Percentiles rank a stretch among this genome's conserved stretches.
Conservation (phyloP, 176 grass and related monocot species). For the Secale cereale region DNA sequence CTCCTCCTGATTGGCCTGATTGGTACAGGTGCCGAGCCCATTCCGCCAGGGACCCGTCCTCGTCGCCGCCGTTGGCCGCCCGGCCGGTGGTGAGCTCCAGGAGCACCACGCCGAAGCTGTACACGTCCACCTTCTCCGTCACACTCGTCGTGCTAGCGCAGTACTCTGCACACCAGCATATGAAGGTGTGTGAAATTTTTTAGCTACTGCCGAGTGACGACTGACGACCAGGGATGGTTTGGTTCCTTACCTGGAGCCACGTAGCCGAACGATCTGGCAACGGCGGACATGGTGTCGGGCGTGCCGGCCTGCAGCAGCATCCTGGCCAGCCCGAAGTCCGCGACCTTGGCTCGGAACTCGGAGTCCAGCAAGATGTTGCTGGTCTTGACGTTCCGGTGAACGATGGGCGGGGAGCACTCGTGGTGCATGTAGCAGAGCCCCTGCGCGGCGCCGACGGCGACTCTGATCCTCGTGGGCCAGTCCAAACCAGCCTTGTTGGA, state of each 20-base stretch:
- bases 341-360: conserved; percentile 56
- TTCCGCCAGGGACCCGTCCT: conserved; percentile 49
- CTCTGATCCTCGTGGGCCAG: conserved; percentile 60
- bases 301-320: conserved; percentile 48
- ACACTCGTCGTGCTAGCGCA: conserved; percentile 52
- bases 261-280: conserved; percentile 80
- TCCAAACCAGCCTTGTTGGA: conserved; percentile 18
- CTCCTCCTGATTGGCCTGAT: conserved; percentile 24
- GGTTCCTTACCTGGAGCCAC: conserved; percentile 68
- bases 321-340: conserved; percentile 77
- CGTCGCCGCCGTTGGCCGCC: conserved; percentile 51
- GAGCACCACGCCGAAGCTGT: conserved; percentile 93
- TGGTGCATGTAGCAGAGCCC: conserved; percentile 93
- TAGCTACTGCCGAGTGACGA: too few relatives aligned
- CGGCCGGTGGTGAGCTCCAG: conserved; percentile 78
- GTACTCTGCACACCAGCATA: conserved; percentile 41
- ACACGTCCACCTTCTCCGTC: conserved; percentile 76
- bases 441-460: conserved; percentile 52
- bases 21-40: conserved; percentile 49
- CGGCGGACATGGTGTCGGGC: conserved; percentile 49
- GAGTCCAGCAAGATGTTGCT: conserved; percentile 83
- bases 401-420: conserved; percentile 56
- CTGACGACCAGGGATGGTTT: neutral
- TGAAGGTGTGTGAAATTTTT: neutral
- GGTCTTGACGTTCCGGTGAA: conserved; percentile 78